These are phyloP conservation scores for Solanum medicagineum DNA, from an alignment of 257 asterid species.

Conservation along the genomic window DNA sequence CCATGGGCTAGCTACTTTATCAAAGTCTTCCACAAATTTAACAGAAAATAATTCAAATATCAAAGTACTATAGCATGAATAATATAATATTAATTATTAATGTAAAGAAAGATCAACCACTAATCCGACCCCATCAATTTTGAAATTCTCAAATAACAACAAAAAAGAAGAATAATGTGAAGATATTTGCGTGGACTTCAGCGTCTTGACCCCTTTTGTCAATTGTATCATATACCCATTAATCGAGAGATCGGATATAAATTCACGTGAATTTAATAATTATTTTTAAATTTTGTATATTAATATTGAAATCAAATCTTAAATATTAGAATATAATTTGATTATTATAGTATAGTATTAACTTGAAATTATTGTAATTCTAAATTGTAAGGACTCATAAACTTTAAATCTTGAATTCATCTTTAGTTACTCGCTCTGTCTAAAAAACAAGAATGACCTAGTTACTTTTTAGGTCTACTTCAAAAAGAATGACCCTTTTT, in stretches of 20 bases:
- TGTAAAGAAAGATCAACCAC: neutral
- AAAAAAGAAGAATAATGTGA: neutral
- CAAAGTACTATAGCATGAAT: neutral
- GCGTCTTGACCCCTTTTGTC: conserved; percentile 6
- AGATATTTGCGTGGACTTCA: conserved; percentile 10
- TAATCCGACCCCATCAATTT: neutral
- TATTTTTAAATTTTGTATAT: no score
- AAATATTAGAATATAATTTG: neutral
- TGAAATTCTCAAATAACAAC: neutral
- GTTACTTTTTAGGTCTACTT: no score
- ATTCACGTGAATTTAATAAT: neutral
- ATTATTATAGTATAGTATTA: no score
- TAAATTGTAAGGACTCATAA: no score
- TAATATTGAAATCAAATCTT: no score
- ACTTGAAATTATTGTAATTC: neutral
- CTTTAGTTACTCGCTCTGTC: no score
- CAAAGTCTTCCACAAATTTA: conserved; percentile 1
- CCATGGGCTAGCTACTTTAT: neutral
- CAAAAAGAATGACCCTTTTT: no score
- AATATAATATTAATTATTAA: neutral
- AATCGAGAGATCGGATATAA: accelerated
- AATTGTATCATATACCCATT: neutral
- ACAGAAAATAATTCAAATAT: neutral
- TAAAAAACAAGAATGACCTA: no score
- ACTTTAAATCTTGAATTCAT: neutral